These are phyloP conservation scores for Ophiocordyceps sinensis DNA, from an alignment of 2,329 filamentous ascomycete species.

Conservation along the genomic window DNA sequence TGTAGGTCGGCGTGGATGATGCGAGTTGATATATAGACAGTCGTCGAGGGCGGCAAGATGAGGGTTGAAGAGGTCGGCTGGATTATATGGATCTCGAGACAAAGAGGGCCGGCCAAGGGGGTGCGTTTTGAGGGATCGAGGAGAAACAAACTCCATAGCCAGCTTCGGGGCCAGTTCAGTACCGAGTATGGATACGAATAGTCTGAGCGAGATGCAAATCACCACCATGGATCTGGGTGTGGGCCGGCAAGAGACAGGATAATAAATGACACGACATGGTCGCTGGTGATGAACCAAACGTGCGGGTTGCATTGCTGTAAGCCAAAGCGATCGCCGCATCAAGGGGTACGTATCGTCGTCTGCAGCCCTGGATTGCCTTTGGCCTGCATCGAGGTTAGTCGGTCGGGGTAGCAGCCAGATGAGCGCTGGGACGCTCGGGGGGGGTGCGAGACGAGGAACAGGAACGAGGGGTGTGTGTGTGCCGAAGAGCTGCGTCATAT, in stretches of 20 bases:
- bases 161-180: constrained; percentile 21
- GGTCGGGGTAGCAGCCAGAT: not conserved
- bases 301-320: constrained; percentile 18
- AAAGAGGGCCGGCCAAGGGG: constrained; percentile 7
- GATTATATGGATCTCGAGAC: constrained; percentile 15
- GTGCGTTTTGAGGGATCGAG: constrained; percentile 15
- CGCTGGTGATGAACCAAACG: constrained; percentile 12
- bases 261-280: constrained; percentile 9
- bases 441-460: not conserved
- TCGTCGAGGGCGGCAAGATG: not conserved
- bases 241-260: constrained; percentile 17
- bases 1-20: not conserved
- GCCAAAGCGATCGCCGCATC: constrained; percentile 9
- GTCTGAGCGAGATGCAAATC: constrained; percentile 14
- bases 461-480: not conserved
- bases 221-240: constrained; percentile 20
- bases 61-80: constrained; percentile 10
- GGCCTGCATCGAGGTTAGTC: not conserved
- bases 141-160: constrained; percentile 14
- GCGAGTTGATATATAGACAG: not conserved
- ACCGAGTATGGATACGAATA: too few relatives aligned
- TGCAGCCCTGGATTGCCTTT: constrained; percentile 3
- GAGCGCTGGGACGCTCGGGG: constrained; percentile 1
- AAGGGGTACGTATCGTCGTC: constrained; percentile 1
- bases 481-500: constrained; percentile 12